A percentile compares a stretch with the other conserved stretches of the same genome.
These are phyloP conservation scores for Trametes cinnabarina DNA, from an alignment of 768 basidiomycete genomes.

Conservation along the genomic window DNA sequence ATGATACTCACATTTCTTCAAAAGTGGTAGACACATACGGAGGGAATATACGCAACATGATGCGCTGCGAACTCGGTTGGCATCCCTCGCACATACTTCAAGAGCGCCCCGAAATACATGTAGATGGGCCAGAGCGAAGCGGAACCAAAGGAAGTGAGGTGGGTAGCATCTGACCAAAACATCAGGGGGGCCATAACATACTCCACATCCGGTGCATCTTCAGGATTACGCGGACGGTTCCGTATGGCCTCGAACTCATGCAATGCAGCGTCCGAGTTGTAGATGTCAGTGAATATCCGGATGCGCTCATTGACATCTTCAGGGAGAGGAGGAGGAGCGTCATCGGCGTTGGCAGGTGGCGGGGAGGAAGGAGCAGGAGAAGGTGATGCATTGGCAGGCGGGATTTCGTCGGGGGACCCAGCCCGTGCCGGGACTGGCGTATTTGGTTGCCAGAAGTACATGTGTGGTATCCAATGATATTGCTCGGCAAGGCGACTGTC, in stretches of 20 bases:
- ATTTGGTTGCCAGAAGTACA: background rate
- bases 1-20: too few species aligned
- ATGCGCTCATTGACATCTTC: background rate
- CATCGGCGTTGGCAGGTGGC: too few species aligned
- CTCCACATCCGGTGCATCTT: background rate
- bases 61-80: constrained; percentile 34
- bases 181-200: constrained; percentile 8
- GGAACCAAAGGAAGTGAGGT: constrained; percentile 25
- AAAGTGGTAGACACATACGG: constrained; percentile 23
- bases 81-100: constrained; percentile 36
- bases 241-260: constrained; percentile 13
- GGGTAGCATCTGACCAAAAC: constrained; percentile 27
- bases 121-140: constrained; percentile 40
- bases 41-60: constrained; percentile 45
- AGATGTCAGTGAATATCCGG: background rate
- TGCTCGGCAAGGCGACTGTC: background rate
- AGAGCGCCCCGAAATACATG: constrained; percentile 36
- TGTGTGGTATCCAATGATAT: background rate
- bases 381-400: too few species aligned
- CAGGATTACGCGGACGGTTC: background rate
- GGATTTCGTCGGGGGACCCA: too few species aligned
- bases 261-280: background rate
- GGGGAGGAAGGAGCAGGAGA: too few species aligned
- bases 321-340: too few species aligned
- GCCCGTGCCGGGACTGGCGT: too few species aligned